phyloP scores from a whole-genome alignment of 129 eudicot species.

The Tanacetum coccineum region DNA sequence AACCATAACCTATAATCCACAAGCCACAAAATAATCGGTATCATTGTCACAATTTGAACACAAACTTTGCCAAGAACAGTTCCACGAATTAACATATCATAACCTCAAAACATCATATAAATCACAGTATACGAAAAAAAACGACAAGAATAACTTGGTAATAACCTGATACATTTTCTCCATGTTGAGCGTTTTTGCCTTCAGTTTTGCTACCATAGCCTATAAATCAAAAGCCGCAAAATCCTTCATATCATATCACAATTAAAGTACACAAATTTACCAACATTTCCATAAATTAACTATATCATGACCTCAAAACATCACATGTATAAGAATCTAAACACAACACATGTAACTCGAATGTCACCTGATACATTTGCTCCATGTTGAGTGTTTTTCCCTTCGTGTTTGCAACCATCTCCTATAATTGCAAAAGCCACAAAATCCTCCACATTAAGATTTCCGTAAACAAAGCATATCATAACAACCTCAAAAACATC shows the following conservation, averaged over 20 bases:
- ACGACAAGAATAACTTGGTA: background rate
- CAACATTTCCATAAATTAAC: slow-evolving; percentile 10
- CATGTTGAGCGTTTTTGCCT: background rate
- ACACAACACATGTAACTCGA: background rate
- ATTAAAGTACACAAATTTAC: background rate
- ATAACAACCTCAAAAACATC: too few relatives aligned
- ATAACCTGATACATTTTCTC: background rate
- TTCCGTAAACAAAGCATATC: too few relatives aligned
- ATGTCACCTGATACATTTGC: background rate
- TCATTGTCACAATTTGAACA: too few relatives aligned
- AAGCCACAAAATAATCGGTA: background rate
- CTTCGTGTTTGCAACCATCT: too few relatives aligned
- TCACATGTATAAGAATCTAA: background rate
- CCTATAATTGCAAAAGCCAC: too few relatives aligned
- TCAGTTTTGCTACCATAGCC: background rate
- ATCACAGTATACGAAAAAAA: background rate
- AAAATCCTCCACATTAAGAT: too few relatives aligned
- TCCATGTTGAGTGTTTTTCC: too few relatives aligned
- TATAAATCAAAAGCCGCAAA: background rate
- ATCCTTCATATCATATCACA: background rate
- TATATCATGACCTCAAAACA: slow-evolving; percentile 17
- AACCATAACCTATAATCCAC: background rate
- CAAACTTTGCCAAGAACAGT: too few relatives aligned
- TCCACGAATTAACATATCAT: background rate
- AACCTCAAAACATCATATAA: background rate